Conservation (phyloP, 2,329 filamentous ascomycete genomes). For the Phialophora macrospora region DNA sequence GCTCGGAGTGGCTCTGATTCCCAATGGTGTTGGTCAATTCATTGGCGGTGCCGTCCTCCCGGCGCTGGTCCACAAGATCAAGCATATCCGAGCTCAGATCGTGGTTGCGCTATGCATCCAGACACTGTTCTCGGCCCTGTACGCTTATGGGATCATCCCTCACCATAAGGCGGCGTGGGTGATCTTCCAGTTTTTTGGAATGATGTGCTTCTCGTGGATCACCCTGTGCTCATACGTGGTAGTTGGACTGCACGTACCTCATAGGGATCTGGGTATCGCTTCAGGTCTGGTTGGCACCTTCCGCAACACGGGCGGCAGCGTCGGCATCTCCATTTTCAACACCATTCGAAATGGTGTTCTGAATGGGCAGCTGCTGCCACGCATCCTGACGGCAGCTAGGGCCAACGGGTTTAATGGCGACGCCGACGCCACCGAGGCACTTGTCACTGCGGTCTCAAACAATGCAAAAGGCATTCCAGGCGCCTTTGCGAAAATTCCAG, state of each 20-base stretch:
- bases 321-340: conserved; percentile 39
- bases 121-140: conserved; percentile 38
- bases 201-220: conserved; percentile 22
- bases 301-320: conserved; percentile 33
- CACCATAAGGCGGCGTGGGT: conserved; percentile 34
- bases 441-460: conserved; percentile 45
- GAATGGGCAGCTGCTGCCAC: background rate
- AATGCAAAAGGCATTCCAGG: conserved; percentile 40
- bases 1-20: conserved; percentile 49
- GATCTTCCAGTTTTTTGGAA: conserved; percentile 37
- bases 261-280: conserved; percentile 23
- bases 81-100: conserved; percentile 24
- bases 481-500: conserved; percentile 41
- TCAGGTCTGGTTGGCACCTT: conserved; percentile 27
- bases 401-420: conserved; percentile 47
- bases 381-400: conserved; percentile 42
- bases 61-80: conserved; percentile 23
- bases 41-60: conserved; percentile 18
- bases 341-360: conserved; percentile 36
- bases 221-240: conserved; percentile 23
- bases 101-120: conserved; percentile 36
- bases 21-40: conserved; percentile 21
- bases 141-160: conserved; percentile 20
- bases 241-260: conserved; percentile 22
- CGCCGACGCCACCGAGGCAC: conserved; percentile 41